Conservation (phyloP, 2,329 filamentous ascomycete genomes). For the Cladophialophora chaetospira region DNA sequence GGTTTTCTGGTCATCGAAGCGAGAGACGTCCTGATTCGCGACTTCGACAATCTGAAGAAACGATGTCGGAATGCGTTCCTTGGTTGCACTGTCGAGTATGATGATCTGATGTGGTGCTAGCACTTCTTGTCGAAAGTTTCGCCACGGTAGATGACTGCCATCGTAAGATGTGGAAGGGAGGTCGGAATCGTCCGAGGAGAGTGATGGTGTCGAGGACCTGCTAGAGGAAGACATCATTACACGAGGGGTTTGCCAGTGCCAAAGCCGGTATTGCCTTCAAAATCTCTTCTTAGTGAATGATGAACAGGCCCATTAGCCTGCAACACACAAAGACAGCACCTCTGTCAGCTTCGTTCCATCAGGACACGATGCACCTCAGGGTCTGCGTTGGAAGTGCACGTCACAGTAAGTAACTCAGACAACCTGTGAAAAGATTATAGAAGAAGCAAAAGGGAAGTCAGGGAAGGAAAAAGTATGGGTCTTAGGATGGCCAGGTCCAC, state of each 20-base stretch:
- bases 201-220: slow-evolving; percentile 8
- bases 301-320: neutral
- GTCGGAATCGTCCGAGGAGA: slow-evolving; percentile 4
- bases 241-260: neutral
- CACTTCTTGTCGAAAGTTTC: slow-evolving; percentile 23
- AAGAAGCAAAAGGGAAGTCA: too few relatives aligned
- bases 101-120: slow-evolving; percentile 23
- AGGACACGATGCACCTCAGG: too few relatives aligned
- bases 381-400: too few relatives aligned
- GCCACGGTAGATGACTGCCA: slow-evolving; percentile 25
- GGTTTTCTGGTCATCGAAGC: slow-evolving; percentile 21
- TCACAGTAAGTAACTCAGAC: too few relatives aligned
- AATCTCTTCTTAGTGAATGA: neutral
- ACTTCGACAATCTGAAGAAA: slow-evolving; percentile 21
- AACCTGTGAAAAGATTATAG: too few relatives aligned
- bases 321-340: neutral
- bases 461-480: neutral
- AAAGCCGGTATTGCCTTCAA: neutral
- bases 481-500: too few relatives aligned
- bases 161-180: slow-evolving; percentile 22
- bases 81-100: slow-evolving; percentile 17
- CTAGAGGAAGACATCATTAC: slow-evolving; percentile 10
- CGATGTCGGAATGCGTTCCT: slow-evolving; percentile 22
- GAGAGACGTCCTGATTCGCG: slow-evolving; percentile 7
- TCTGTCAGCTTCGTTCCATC: neutral